Evolutionary conservation across 2,329 filamentous ascomycete genomes (phyloP), one percentile per base, ranked within the genome.

Genomic region (Paecilomyces variotii): DNA sequence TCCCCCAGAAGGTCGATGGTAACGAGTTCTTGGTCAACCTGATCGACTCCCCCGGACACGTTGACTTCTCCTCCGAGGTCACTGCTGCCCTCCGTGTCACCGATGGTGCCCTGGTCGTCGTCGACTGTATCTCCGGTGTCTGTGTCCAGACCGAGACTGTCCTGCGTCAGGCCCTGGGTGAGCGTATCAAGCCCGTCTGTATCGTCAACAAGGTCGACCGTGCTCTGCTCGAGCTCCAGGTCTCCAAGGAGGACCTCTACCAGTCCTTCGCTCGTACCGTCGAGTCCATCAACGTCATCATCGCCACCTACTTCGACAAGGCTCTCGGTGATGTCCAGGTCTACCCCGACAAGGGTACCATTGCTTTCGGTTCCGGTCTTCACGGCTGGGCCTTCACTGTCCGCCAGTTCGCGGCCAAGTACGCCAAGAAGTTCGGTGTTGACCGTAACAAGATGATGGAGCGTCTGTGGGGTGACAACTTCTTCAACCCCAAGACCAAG

Each of bases 121-220:
- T 99, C 83, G 94, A 99, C 84, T 97, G 92, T 80, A 90, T 99
- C 70, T 94, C 97, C 82, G 94, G 94, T 91, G 95, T 99, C 73
- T 99, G 94, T 81, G 94, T 99, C 78, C 94, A 99, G 86, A 99
- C 94, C 76, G 94, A 99, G 89, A 99, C 94, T 76, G 94, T 99
- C 74, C 87, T 99, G 70, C 92, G 94, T 78, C 94, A 99, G 85
- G 93, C 94, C 79, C 91, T 99, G 72, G 90, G 91, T 87, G 94
- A 99, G 88, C 93, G 94, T 83, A 99, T 99, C 82, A 97, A 97
- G 89, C 94, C 94, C 74, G 93, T 99, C 75, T 87, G 97, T 78
- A 89, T 97, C 81, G 97, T 99, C 87, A 99, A 99, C 91, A 99
- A 99, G 89, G 94, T 99, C 80, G 94, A 99, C 78, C 93, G 94